Base-by-base conservation (phyloP, 1,139 yeast genomes). In the Candida tunisiensis region DNA sequence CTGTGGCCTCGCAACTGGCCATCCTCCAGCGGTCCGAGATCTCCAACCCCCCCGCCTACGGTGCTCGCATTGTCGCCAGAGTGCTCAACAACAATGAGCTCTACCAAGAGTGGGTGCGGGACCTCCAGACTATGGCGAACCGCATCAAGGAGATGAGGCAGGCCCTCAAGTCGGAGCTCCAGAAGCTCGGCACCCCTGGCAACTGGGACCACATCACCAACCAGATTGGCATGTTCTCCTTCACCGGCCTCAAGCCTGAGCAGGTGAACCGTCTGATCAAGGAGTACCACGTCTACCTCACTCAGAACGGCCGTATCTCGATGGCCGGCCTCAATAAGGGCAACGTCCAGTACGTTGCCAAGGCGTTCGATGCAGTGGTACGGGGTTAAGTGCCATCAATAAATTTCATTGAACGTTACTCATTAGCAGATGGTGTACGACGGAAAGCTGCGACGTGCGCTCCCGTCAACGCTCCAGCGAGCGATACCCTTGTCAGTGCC, bases 141-240 rank as follows among this genome's bases (percentile, higher is more conserved):
- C 70, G 96, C 49, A 72, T 88, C 50, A 69, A 68, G 47, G 57
- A 62, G 26, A 85, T 83, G 62, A 69, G 96, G 53, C 33, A 40
- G 15, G 51, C 47, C n/a, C 49, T 69, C 32, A 42, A 47, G 33
- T 44, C 47, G 28, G 63, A 65, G 32, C 60, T 71, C 36, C 64
- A 77, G 44, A 62, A 60, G 47, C 67, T 71, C 39, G 57, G 60
- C 38, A 62, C 70, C 19, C 60, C 62, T 18, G 73, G 73, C 47
- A 65, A 69, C 48, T 88, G 96, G 96, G 77, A 74, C 34, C 93
- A 80, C 50, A 65, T 88, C 49, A 62, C 74, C 36, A 64, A 72
- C 47, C 96, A 88, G 56, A 78, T 91, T 52, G 98, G 98, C 47
- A 88, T 88, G 96, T 88, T 88, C 55, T 80, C 85, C 31, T 88